These are phyloP conservation scores for Xylaria intraflava DNA, from an alignment of 495 filamentous ascomycete species.

Conservation along the genomic window DNA sequence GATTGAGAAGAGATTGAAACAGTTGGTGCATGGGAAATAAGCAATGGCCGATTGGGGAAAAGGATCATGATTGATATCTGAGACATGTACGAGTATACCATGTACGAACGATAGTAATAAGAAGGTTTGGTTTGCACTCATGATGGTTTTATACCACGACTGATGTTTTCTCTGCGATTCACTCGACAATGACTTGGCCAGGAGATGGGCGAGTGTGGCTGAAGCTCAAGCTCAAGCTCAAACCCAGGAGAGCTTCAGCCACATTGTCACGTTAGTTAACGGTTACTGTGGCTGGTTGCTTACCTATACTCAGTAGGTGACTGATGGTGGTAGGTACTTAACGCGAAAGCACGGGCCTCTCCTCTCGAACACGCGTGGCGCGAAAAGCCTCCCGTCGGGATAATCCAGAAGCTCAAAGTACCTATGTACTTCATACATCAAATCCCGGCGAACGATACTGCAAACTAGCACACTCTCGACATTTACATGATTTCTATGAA, in stretches of 20 bases:
- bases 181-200: background rate
- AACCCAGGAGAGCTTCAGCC: background rate
- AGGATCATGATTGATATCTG: background rate
- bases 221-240: background rate
- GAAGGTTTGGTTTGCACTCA: background rate
- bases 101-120: background rate
- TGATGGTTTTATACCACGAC: too few species aligned
- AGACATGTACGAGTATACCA: background rate
- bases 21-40: constrained; percentile 43
- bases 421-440: background rate
- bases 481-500: background rate
- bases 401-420: background rate
- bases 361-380: background rate
- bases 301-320: background rate
- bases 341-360: constrained; percentile 5
- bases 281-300: too few species aligned
- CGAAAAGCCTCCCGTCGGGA: too few species aligned
- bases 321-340: background rate
- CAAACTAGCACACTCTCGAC: background rate
- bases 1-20: constrained; percentile 61
- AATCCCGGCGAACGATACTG: background rate
- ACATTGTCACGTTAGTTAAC: too few species aligned
- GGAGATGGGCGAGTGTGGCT: constrained; percentile 1
- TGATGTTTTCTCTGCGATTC: background rate
- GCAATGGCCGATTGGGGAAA: background rate